phyloP scores from a whole-genome alignment of 768 basidiomycete genomes.

The Hypholoma sublateritium region DNA sequence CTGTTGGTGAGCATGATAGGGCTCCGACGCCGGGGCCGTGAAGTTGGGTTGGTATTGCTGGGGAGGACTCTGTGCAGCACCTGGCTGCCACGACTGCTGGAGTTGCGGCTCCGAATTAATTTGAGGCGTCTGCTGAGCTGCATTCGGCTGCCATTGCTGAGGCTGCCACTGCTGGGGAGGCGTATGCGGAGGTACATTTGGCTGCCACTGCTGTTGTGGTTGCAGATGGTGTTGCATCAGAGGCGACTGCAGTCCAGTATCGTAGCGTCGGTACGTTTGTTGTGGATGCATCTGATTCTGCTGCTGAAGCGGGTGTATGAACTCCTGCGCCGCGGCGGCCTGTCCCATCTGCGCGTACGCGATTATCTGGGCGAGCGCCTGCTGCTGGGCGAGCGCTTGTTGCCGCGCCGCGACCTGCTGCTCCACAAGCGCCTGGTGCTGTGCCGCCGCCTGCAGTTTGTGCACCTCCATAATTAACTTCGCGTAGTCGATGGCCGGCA shows the following conservation, averaged over 20 bases:
- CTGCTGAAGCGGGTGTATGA: background rate
- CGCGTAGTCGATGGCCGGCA: slow-evolving; percentile 17
- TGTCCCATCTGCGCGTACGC: slow-evolving; percentile 2
- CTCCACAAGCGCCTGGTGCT: background rate
- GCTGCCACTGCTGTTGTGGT: slow-evolving; percentile 3
- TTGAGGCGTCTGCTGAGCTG: slow-evolving; percentile 3
- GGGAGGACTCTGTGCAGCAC: background rate
- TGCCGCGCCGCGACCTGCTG: slow-evolving; percentile 14
- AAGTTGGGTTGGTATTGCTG: slow-evolving; percentile 4
- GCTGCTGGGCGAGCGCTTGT: slow-evolving; percentile 18
- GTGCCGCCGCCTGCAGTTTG: slow-evolving; percentile 10
- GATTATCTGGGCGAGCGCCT: slow-evolving; percentile 3
- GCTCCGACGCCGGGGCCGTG: background rate
- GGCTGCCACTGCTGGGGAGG: background rate
- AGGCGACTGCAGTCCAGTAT: too few relatives aligned
- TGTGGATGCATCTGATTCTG: slow-evolving; percentile 3
- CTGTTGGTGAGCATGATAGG: slow-evolving; percentile 2
- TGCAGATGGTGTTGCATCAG: slow-evolving; percentile 11
- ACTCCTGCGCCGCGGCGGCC: background rate
- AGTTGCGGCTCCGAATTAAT: background rate
- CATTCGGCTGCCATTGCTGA: slow-evolving; percentile 9
- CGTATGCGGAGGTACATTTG: slow-evolving; percentile 1
- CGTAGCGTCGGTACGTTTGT: background rate
- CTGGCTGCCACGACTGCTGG: slow-evolving; percentile 10
- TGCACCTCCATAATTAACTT: slow-evolving; percentile 22